Percentiles rank a stretch among this genome's conserved stretches.
Evolutionary conservation across 192 early-diverging fungal genomes (phyloP).

Genomic region (Coemansia asiatica): DNA sequence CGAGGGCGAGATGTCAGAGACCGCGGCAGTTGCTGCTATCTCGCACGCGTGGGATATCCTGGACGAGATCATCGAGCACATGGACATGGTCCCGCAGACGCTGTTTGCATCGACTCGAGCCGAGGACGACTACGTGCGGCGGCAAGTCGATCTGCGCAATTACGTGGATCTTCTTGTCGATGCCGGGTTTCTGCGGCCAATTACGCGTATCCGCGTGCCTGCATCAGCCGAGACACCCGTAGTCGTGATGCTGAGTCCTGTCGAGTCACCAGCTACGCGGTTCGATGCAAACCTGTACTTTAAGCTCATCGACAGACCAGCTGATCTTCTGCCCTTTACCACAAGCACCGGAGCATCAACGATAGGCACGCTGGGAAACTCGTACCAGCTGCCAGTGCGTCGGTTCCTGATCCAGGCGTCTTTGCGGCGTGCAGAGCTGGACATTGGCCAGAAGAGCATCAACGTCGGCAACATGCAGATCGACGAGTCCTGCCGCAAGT

Average conservation of each 20-base stretch:
- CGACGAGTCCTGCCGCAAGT: slow-evolving; percentile 74
- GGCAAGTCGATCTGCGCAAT: slow-evolving; percentile 60
- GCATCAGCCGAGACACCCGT: slow-evolving; percentile 64
- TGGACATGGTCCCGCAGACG: slow-evolving; percentile 40
- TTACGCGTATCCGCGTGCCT: slow-evolving; percentile 53
- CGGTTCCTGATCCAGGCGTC: slow-evolving; percentile 87
- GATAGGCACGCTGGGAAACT: slow-evolving; percentile 13
- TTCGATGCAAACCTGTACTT: slow-evolving; percentile 75
- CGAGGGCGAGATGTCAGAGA: not conserved
- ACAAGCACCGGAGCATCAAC: slow-evolving; percentile 46
- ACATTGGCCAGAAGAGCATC: slow-evolving; percentile 94
- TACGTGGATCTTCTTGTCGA: slow-evolving; percentile 74
- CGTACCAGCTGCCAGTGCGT: slow-evolving; percentile 68
- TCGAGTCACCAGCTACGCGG: slow-evolving; percentile 11
- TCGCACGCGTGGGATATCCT: slow-evolving; percentile 33
- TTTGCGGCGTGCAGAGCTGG: slow-evolving; percentile 83
- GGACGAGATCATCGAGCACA: slow-evolving; percentile 32
- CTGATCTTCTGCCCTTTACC: slow-evolving; percentile 76
- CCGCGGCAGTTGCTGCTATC: slow-evolving; percentile 11
- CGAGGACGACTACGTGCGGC: slow-evolving; percentile 53
- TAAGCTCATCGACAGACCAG: slow-evolving; percentile 82
- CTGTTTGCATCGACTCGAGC: slow-evolving; percentile 33
- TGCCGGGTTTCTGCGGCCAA: slow-evolving; percentile 67
- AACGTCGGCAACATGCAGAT: slow-evolving; percentile 93
- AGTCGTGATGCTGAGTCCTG: slow-evolving; percentile 74